phyloP scores from a whole-genome alignment of 768 basidiomycete species.

The Hypsizygus marmoreus region DNA sequence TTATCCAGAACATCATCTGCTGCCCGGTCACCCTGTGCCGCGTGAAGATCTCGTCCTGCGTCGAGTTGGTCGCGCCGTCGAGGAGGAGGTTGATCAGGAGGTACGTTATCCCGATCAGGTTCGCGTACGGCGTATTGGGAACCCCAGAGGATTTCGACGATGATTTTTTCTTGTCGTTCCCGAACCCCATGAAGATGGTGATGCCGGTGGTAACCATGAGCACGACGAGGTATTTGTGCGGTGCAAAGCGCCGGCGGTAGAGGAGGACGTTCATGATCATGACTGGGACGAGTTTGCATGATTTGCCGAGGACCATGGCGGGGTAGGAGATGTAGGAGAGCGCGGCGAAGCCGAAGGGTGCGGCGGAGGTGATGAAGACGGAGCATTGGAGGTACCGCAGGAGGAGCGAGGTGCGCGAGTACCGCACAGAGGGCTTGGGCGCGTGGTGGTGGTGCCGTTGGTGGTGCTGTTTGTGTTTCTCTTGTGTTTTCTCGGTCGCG shows the following conservation, averaged over 20 bases:
- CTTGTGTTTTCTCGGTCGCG: too few species aligned
- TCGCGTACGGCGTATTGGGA: conserved; percentile 49
- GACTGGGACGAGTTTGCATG: conserved; percentile 98
- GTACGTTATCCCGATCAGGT: conserved; percentile 72
- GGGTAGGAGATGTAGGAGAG: conserved; percentile 97
- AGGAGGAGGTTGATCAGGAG: conserved; percentile 85
- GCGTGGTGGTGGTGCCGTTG: conserved; percentile 32
- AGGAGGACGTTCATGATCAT: conserved; percentile 97
- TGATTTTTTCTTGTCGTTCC: conserved; percentile 56
- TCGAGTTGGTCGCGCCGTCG: conserved; percentile 93
- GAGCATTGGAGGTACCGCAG: conserved; percentile 82
- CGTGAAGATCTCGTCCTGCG: conserved; percentile 95
- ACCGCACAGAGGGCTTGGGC: conserved; percentile 33
- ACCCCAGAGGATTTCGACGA: too few species aligned
- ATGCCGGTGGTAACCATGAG: conserved; percentile 90
- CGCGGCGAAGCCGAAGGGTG: conserved; percentile 95
- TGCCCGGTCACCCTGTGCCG: conserved; percentile 76
- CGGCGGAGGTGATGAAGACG: conserved; percentile 84
- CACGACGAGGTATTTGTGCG: conserved; percentile 95
- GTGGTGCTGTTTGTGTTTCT: too few species aligned
- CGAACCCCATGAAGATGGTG: conserved; percentile 91
- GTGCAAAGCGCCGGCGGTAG: conserved; percentile 89
- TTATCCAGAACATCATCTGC: conserved; percentile 99
- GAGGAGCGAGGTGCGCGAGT: conserved; percentile 54
- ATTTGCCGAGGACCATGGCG: conserved; percentile 98